phyloP scores from a whole-genome alignment of 305 asterid genomes.

The Withania somnifera region DNA sequence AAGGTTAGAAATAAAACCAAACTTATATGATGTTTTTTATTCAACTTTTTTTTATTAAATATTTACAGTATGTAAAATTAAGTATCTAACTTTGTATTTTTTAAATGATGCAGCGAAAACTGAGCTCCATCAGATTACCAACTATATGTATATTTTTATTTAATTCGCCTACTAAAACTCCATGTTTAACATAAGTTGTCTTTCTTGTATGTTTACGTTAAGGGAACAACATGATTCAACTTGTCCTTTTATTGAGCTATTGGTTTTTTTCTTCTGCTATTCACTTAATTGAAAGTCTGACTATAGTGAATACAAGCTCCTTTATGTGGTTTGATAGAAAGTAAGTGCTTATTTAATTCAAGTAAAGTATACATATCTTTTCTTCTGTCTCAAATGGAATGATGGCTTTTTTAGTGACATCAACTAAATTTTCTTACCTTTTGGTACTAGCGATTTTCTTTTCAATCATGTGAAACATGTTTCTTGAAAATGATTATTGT shows the following conservation, averaged over 20 bases:
- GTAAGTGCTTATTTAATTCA: neutral
- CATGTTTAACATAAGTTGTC: no score
- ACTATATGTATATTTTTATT: no score
- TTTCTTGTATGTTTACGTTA: constrained; percentile 23
- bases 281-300: neutral
- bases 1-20: no score
- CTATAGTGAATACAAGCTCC: neutral
- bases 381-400: neutral
- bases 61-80: no score
- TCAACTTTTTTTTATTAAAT: no score
- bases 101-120: no score
- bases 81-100: no score
- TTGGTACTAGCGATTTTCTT: neutral
- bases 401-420: neutral
- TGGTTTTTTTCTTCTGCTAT: neutral
- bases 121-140: no score
- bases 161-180: no score
- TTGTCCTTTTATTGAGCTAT: neutral
- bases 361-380: neutral
- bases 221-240: constrained; percentile 18
- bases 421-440: neutral
- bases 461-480: neutral
- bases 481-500: neutral
- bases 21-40: no score
- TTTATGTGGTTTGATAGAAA: neutral